Conservation (phyloP, 2,329 filamentous ascomycete genomes). For the Intubia oerlemansii region DNA sequence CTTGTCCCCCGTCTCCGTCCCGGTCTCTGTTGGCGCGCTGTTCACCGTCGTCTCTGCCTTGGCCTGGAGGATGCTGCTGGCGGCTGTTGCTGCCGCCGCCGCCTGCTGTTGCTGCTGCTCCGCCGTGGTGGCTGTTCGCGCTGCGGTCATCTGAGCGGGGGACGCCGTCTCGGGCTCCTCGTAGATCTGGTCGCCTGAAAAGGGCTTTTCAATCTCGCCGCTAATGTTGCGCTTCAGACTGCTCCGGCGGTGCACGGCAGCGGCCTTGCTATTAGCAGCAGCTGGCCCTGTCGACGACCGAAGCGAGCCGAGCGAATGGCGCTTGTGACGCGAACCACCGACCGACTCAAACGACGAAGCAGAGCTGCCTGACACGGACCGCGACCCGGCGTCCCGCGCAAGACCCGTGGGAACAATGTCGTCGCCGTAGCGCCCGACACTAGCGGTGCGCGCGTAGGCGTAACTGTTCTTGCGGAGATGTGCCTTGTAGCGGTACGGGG, state of each 20-base stretch:
- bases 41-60: conserved; percentile 46
- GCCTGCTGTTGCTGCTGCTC: too few species aligned
- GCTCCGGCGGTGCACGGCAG: conserved; percentile 30
- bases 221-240: conserved; percentile 50
- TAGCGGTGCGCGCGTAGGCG: conserved; percentile 41
- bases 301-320: conserved; percentile 13
- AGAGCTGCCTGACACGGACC: conserved; percentile 31
- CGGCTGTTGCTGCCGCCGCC: too few species aligned
- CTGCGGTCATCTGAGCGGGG: conserved; percentile 2
- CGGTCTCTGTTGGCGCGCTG: too few species aligned
- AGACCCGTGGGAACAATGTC: conserved; percentile 25
- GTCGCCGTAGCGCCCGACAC: conserved; percentile 26
- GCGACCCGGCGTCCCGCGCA: conserved; percentile 18
- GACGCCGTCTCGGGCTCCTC: conserved; percentile 52
- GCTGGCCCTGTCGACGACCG: conserved; percentile 10
- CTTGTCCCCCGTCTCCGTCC: background rate
- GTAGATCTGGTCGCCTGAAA: conserved; percentile 66
- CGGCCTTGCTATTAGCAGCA: conserved; percentile 8
- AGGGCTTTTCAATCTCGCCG: conserved; percentile 42
- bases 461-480: conserved; percentile 54
- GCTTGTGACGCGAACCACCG: conserved; percentile 14
- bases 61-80: conserved; percentile 18
- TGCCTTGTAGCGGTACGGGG: conserved; percentile 44
- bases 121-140: too few species aligned
- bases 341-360: conserved; percentile 19